Percentiles rank a stretch among this genome's conserved stretches.
Evolutionary conservation across 225 moss, liverwort and hornwort species (phyloP).

Genomic region (Polytrichum formosum): DNA sequence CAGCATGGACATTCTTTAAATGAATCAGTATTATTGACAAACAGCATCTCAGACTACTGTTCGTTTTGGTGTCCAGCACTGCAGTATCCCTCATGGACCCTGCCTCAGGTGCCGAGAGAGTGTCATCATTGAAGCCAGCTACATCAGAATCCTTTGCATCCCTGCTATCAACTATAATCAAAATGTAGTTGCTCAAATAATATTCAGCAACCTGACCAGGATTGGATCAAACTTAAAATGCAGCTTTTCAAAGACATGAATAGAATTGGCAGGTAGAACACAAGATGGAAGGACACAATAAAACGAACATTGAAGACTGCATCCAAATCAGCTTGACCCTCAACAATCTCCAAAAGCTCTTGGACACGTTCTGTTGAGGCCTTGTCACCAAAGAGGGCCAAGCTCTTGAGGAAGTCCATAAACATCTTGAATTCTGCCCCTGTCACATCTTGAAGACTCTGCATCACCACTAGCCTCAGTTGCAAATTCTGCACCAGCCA

Average conservation of each 20-base stretch:
- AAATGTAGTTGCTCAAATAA: neutral
- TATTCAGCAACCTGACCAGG: neutral
- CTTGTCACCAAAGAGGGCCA: conserved; percentile 77
- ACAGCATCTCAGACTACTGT: conserved; percentile 38
- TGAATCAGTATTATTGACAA: neutral
- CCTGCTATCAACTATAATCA: neutral
- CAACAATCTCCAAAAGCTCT: conserved; percentile 94
- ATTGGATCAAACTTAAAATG: neutral
- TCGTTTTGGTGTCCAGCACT: conserved; percentile 42
- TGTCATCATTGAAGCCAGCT: conserved; percentile 36
- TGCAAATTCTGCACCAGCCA: conserved; percentile 59
- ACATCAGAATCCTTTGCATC: neutral
- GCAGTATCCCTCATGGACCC: conserved; percentile 30
- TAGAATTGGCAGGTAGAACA: neutral
- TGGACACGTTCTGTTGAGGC: conserved; percentile 88
- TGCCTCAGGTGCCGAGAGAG: conserved; percentile 65
- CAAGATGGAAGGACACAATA: neutral
- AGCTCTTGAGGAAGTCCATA: conserved; percentile 96
- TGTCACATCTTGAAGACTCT: conserved; percentile 99
- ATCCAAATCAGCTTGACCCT: conserved; percentile 98
- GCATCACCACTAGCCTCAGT: conserved; percentile 65
- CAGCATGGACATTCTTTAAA: too few species aligned
- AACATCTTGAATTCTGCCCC: conserved; percentile 99
- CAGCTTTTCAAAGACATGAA: neutral
- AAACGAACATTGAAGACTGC: conserved; percentile 83